Evolutionary conservation across 1,139 yeast genomes (phyloP).

Genomic region (Wickerhamomyces sp.): DNA sequence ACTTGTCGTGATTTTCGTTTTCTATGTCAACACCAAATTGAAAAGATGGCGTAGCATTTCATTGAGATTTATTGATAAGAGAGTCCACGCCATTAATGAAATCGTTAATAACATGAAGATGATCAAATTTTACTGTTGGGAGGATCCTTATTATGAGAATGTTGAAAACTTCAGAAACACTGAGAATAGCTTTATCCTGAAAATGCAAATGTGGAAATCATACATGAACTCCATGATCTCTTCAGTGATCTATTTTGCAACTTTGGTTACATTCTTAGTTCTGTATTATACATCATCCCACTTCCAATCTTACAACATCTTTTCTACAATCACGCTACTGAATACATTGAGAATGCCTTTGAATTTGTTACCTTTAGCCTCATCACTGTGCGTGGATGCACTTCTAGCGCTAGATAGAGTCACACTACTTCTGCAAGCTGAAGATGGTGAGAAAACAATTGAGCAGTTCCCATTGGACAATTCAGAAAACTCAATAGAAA

Average conservation of each 20-base stretch:
- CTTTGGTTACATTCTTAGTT: constrained; percentile 62
- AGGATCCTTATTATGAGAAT: constrained; percentile 45
- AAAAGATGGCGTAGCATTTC: constrained; percentile 41
- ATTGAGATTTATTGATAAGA: constrained; percentile 47
- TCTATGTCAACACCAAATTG: constrained; percentile 34
- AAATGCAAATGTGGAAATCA: constrained; percentile 44
- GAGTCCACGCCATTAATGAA: constrained; percentile 61
- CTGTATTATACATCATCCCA: constrained; percentile 41
- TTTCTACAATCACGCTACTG: constrained; percentile 68
- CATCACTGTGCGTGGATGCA: constrained; percentile 49
- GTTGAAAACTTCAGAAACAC: constrained; percentile 41
- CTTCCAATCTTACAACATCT: constrained; percentile 55
- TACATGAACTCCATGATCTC: constrained; percentile 47
- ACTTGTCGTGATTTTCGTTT: constrained; percentile 26
- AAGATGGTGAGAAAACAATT: constrained; percentile 24
- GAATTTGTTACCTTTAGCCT: constrained; percentile 51
- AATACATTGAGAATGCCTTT: constrained; percentile 62
- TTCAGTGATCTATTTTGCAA: constrained; percentile 56
- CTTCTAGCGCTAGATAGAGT: constrained; percentile 51
- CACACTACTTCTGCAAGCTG: constrained; percentile 41
- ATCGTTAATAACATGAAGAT: constrained; percentile 60
- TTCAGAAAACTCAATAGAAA: constrained; percentile 36
- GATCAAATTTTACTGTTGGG: constrained; percentile 77
- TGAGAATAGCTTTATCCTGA: constrained; percentile 46
- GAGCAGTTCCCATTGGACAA: constrained; percentile 23